Conservation (phyloP, 2,329 filamentous ascomycete genomes). For the Curvularia sp. region DNA sequence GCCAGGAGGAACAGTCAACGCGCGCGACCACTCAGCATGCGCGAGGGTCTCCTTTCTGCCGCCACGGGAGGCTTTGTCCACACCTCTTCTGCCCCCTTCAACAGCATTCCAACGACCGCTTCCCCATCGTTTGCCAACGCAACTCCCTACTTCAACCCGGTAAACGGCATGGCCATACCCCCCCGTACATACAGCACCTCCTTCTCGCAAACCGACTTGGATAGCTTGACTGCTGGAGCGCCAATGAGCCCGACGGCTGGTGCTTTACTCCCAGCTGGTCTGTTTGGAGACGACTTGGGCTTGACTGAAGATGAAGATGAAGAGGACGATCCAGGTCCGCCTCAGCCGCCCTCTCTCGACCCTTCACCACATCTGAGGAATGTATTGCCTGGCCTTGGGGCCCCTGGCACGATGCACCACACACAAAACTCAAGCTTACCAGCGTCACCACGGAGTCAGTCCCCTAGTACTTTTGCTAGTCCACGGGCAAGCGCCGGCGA, state of each 20-base stretch:
- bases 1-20: slow-evolving; percentile 52
- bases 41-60: slow-evolving; percentile 43
- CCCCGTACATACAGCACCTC: slow-evolving; percentile 35
- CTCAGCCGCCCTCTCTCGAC: slow-evolving; percentile 33
- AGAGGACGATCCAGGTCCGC: slow-evolving; percentile 40
- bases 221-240: slow-evolving; percentile 67
- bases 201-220: slow-evolving; percentile 68
- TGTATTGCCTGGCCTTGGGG: slow-evolving; percentile 53
- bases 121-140: slow-evolving; percentile 62
- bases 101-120: slow-evolving; percentile 55
- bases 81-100: slow-evolving; percentile 55
- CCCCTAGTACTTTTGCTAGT: slow-evolving; percentile 57
- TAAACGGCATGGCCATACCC: slow-evolving; percentile 67
- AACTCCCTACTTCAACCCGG: slow-evolving; percentile 63
- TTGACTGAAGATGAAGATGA: slow-evolving; percentile 47
- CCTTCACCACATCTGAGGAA: slow-evolving; percentile 43
- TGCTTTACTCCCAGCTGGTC: slow-evolving; percentile 73
- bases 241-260: slow-evolving; percentile 80
- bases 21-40: slow-evolving; percentile 51
- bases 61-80: slow-evolving; percentile 46
- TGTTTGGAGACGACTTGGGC: slow-evolving; percentile 70
- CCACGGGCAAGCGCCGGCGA: slow-evolving; percentile 57
- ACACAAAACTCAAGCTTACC: slow-evolving; percentile 53
- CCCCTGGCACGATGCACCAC: slow-evolving; percentile 47
- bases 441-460: slow-evolving; percentile 52